These are phyloP conservation scores for Sugiyamaella pinicola DNA, from an alignment of 1,139 yeast genomes.

Conservation along the genomic window DNA sequence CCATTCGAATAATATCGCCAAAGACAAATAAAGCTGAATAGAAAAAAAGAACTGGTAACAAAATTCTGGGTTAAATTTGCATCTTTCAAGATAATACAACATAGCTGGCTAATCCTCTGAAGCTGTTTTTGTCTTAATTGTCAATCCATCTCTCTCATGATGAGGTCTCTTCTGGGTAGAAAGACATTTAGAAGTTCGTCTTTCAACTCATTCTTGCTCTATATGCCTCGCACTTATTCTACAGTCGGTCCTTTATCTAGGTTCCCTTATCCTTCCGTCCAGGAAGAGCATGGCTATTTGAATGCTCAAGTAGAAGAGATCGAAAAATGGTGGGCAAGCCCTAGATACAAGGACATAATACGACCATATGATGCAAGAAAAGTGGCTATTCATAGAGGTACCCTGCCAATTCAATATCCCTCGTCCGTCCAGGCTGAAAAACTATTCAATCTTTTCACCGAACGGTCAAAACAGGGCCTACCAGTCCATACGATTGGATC, in stretches of 20 bases:
- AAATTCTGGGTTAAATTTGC: no score
- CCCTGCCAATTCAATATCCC: constrained; percentile 50
- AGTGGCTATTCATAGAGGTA: constrained; percentile 57
- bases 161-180: constrained; percentile 14
- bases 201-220: not conserved
- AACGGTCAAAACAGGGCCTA: constrained; percentile 46
- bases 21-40: not conserved
- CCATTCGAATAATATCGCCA: no score
- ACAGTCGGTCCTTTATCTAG: constrained; percentile 38
- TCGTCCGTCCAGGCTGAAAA: constrained; percentile 60
- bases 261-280: constrained; percentile 44
- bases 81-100: no score
- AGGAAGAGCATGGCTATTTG: constrained; percentile 42
- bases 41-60: no score
- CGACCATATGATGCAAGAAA: constrained; percentile 58
- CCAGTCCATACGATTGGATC: constrained; percentile 64
- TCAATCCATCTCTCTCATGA: not conserved
- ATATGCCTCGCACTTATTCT: constrained; percentile 17
- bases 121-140: not conserved
- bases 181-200: constrained; percentile 5
- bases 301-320: constrained; percentile 42
- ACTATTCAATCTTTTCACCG: constrained; percentile 49
- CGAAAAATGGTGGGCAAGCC: constrained; percentile 55
- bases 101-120: not conserved
- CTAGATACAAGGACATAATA: constrained; percentile 52